phyloP scores from a whole-genome alignment of 176 grass and related monocot genomes.

The Elaeis guineensis region DNA sequence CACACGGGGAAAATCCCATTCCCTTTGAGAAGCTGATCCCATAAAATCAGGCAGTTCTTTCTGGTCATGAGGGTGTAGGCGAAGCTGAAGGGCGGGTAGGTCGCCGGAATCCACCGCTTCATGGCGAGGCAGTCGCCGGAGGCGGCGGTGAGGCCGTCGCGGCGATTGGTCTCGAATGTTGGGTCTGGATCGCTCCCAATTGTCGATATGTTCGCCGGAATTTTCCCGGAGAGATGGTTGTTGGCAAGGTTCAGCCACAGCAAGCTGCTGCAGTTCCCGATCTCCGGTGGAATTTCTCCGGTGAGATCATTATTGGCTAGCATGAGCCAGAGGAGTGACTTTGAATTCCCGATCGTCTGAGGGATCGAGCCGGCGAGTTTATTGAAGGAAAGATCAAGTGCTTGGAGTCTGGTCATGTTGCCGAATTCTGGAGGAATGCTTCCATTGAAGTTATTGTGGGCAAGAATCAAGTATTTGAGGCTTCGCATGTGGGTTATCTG shows the following conservation, averaged over 20 bases:
- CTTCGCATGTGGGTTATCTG: slow-evolving; percentile 48
- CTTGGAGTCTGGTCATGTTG: slow-evolving; percentile 40
- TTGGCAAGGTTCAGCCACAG: slow-evolving; percentile 64
- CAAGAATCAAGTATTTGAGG: slow-evolving; percentile 57
- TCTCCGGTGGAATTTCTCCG: slow-evolving; percentile 16
- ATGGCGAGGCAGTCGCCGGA: slow-evolving; percentile 81
- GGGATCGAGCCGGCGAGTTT: slow-evolving; percentile 47
- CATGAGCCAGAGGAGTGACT: slow-evolving; percentile 89
- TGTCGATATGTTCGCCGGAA: slow-evolving; percentile 48
- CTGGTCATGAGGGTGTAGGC: slow-evolving; percentile 59
- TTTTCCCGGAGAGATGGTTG: slow-evolving; percentile 55
- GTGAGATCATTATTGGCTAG: neutral
- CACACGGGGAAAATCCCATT: slow-evolving; percentile 69
- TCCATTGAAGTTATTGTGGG: slow-evolving; percentile 51
- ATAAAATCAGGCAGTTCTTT: slow-evolving; percentile 52
- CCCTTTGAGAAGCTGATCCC: slow-evolving; percentile 67
- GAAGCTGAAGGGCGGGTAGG: slow-evolving; percentile 85
- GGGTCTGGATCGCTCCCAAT: slow-evolving; percentile 59
- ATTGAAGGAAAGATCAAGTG: slow-evolving; percentile 68
- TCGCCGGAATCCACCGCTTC: slow-evolving; percentile 75
- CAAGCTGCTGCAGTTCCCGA: slow-evolving; percentile 77
- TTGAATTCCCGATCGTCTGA: slow-evolving; percentile 52
- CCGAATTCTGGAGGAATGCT: slow-evolving; percentile 47
- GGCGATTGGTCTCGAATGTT: slow-evolving; percentile 51
- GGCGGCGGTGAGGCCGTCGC: slow-evolving; percentile 22